Evolutionary conservation across 2,329 filamentous ascomycete genomes (phyloP).

Genomic region (Phoma sp.): DNA sequence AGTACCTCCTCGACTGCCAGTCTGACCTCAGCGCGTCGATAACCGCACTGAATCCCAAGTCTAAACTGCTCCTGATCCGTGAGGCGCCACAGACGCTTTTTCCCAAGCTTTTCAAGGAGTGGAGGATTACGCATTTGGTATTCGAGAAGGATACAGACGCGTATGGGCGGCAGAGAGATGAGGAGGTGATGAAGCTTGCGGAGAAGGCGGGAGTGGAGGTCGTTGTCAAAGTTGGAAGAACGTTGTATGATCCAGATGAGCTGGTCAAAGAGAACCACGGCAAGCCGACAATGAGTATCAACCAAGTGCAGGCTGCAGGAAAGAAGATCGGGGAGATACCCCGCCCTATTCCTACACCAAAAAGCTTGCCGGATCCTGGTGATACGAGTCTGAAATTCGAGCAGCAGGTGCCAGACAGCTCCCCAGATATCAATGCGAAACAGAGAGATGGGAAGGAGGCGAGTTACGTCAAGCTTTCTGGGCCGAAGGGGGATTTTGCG

Average conservation of each 20-base stretch:
- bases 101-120: constrained; percentile 73
- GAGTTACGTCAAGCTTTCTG: constrained; percentile 66
- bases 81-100: constrained; percentile 75
- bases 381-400: constrained; percentile 65
- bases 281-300: constrained; percentile 77
- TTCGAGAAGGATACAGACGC: constrained; percentile 81
- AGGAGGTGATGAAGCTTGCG: constrained; percentile 63
- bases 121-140: constrained; percentile 76
- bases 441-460: constrained; percentile 61
- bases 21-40: constrained; percentile 71
- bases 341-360: constrained; percentile 66
- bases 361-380: constrained; percentile 67
- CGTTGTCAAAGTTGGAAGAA: constrained; percentile 68
- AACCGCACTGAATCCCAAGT: constrained; percentile 71
- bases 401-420: constrained; percentile 58
- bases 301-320: constrained; percentile 66
- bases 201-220: constrained; percentile 70
- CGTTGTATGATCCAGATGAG: constrained; percentile 75
- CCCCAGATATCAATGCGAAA: constrained; percentile 66
- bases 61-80: constrained; percentile 73
- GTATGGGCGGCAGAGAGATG: constrained; percentile 71
- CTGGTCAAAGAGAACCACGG: constrained; percentile 69
- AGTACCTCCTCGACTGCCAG: constrained; percentile 75
- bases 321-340: constrained; percentile 67
- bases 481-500: constrained; percentile 71